Conservation (phyloP, 192 early-diverging fungal genomes). For the Neocallimastix lanati region DNA sequence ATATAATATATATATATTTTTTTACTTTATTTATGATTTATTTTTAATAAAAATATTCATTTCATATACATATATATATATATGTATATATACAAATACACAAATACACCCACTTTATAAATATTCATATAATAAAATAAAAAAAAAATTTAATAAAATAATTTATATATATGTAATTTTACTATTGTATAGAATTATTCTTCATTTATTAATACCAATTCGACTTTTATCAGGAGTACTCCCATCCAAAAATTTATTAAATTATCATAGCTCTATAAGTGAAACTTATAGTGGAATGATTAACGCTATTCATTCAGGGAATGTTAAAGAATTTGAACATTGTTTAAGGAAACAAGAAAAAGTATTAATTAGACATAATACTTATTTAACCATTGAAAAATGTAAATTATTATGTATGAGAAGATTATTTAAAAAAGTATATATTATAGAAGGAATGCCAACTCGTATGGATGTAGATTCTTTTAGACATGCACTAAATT, state of each 20-base stretch:
- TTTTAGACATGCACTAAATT: conserved; percentile 46
- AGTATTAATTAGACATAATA: conserved; percentile 41
- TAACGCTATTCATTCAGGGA: conserved; percentile 46
- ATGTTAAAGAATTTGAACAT: conserved; percentile 57
- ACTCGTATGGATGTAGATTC: conserved; percentile 34
- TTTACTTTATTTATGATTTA: too few relatives aligned
- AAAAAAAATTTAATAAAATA: too few relatives aligned
- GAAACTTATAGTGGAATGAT: conserved; percentile 44
- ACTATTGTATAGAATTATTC: conserved; percentile 38
- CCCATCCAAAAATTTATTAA: conserved; percentile 37
- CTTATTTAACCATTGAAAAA: conserved; percentile 66
- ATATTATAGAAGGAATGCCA: conserved; percentile 25
- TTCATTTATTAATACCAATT: conserved; percentile 64
- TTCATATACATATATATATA: too few relatives aligned
- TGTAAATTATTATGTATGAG: conserved; percentile 51
- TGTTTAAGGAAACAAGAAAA: conserved; percentile 30
- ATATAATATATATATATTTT: too few relatives aligned
- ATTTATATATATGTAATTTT: too few relatives aligned
- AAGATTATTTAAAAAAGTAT: conserved; percentile 62
- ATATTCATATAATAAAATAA: too few relatives aligned
- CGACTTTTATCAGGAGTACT: conserved; percentile 52
- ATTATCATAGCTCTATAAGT: conserved; percentile 33
- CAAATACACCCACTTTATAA: too few relatives aligned
- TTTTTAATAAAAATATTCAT: too few relatives aligned
- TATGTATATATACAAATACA: too few relatives aligned